Conservation (phyloP, 345 rosid genomes). For the Laguncularia racemosa region DNA sequence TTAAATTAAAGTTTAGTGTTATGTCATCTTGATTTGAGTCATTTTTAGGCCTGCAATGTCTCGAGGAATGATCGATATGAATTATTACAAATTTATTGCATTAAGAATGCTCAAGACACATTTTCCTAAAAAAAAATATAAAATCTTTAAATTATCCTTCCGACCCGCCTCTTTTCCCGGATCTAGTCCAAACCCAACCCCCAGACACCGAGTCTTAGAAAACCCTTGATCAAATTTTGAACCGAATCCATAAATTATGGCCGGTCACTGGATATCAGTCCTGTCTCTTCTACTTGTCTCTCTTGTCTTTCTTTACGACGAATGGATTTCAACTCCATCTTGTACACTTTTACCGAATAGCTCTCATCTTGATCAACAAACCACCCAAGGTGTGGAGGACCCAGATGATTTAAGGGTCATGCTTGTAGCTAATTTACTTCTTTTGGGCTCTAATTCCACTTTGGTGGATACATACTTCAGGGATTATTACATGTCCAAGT, state of each 20-base stretch:
- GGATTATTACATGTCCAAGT: conserved; percentile 46
- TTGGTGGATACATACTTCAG: conserved; percentile 30
- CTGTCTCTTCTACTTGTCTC: conserved; percentile 24
- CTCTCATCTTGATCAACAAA: background rate
- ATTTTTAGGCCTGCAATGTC: too few species aligned
- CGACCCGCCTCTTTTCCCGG: too few species aligned
- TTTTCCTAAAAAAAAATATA: too few species aligned
- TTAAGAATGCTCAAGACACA: too few species aligned
- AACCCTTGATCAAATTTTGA: too few species aligned
- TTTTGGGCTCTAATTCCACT: conserved; percentile 35
- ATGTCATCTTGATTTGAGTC: too few species aligned
- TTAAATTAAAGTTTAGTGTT: too few species aligned
- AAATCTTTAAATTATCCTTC: too few species aligned
- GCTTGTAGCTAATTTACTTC: conserved; percentile 45
- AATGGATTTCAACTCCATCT: conserved; percentile 39
- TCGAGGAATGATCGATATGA: too few species aligned
- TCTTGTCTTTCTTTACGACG: conserved; percentile 26
- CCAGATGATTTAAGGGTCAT: conserved; percentile 37
- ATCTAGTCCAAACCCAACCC: too few species aligned
- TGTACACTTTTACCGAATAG: conserved; percentile 26
- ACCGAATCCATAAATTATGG: conserved; percentile 5
- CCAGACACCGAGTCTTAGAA: too few species aligned
- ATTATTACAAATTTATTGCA: too few species aligned
- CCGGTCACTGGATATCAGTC: conserved; percentile 19
- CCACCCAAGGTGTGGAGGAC: conserved; percentile 6